Evolutionary conservation across 768 basidiomycete genomes (phyloP), one percentile per base, ranked within the genome.

Genomic region (Calocera cornea): DNA sequence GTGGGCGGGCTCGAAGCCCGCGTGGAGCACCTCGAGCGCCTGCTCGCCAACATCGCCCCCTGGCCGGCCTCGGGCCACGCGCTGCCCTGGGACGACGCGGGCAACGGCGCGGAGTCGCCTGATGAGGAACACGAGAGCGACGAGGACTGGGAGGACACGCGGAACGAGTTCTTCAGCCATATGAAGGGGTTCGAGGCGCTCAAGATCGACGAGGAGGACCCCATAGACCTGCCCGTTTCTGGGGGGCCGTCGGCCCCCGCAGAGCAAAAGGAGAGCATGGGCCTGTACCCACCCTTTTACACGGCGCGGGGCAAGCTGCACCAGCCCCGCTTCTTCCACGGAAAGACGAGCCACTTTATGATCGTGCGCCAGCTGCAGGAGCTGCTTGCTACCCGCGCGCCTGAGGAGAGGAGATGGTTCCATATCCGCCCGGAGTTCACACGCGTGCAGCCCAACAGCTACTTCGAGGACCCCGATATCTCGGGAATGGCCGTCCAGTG

Each of bases 401-500:
- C 54, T 5, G 54, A 60, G 22, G 27, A 60, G 22, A 14, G 54
- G 8, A 27, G 54, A 3, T 16, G 11, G 54, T 60, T 60, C 54
- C 24, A 60, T 19, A 60, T 60, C 54, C 54, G 54, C 27, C 54
- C 54, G 2, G 54, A 60, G 27, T 60, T 60, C 31, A 60, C 54
- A 27, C 54, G 54, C 54, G 54, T 60, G 19, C 54, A 60, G 24
- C 54, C 54, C 16, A 60, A 60, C 22, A 29, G 27, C 54, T 60
- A 60, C 54, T 60, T 60, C 19, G 54, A 60, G 54, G 54, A 60
- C 24, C 22, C 54, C 5, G 54, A 60, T 19, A 33, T 60, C 11
- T 16, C 14, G 14, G 54, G 31, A 5, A 60, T 60, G 54, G 75
- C 78, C 36, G 70, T 74, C 29, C 66, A 72, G 1, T 86, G 89